Conservation (phyloP, 495 filamentous ascomycete genomes). For the Trichoderma asperelloides region DNA sequence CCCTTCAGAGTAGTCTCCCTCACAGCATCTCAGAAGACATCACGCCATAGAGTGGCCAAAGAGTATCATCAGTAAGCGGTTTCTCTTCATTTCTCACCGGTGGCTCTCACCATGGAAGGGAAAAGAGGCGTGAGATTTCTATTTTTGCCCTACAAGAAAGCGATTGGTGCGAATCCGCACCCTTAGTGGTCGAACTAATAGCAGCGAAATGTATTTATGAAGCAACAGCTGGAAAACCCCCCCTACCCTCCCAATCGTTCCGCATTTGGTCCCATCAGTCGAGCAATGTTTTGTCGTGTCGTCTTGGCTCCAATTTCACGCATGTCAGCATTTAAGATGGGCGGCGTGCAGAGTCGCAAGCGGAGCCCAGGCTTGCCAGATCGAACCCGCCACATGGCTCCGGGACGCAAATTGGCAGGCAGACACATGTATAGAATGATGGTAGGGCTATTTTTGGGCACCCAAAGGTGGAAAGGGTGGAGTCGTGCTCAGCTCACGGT, state of each 20-base stretch:
- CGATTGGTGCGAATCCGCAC: background rate
- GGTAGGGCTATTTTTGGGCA: slow-evolving; percentile 6
- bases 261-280: background rate
- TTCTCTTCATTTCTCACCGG: background rate
- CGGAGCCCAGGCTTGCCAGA: background rate
- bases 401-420: background rate
- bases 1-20: background rate
- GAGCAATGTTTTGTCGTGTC: background rate
- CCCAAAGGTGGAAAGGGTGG: background rate
- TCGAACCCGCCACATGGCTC: background rate
- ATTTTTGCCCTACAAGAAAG: background rate
- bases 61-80: too few species aligned
- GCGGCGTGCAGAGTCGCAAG: background rate
- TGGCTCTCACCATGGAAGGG: background rate
- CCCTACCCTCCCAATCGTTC: background rate
- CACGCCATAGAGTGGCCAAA: background rate
- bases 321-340: slow-evolving; percentile 2
- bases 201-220: too few species aligned
- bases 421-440: too few species aligned
- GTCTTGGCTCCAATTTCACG: background rate
- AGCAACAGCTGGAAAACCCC: too few species aligned
- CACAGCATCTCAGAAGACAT: background rate
- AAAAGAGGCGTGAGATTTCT: background rate
- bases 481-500: background rate
- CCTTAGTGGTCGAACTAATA: too few species aligned